Evolutionary conservation across 2,329 filamentous ascomycete species (phyloP), one percentile per base, ranked within the genome.

Genomic region (Aaosphaeria arxii): DNA sequence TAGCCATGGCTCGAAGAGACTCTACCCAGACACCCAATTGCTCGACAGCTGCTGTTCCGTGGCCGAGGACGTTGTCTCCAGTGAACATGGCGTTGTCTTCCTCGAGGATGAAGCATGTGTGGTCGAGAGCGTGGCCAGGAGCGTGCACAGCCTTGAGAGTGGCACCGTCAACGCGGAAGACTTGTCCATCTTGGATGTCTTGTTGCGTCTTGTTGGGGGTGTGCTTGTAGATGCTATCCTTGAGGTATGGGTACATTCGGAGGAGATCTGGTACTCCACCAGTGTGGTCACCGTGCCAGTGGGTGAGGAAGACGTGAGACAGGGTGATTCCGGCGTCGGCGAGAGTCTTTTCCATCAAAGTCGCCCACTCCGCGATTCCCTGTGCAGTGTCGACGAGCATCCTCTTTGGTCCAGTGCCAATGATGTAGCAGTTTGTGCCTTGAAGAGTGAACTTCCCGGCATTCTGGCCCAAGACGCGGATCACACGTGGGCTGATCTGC

Each of bases 261-360:
- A 75, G 11, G 1, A 75, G 61, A 48, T 74, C 71, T 1, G 69
- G 66, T 4, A 74, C 70, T 1, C 73, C 73, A 2, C 70, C 71
- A 2, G 71, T 70, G 45, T 76, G 73, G 49, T 76, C 73, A 4
- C 71, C 69, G 49, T 75, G 73, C 71, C 71, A 76, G 49, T 76
- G 73, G 0, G 73, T 73, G 4, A 75, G 52, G 1, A 75, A 55
- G 3, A 77, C 66, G 46, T 77, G 71, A 0, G 72, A 74, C 0
- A 81, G 46, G 0, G 48, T 45, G 39, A 75, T 60, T 2, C 50
- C 43, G 0, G 40, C 35, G 2, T 61, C 46, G 1, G 47, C 30
- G 1, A 79, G 63, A 0, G 61, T 69, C 1, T 50, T 50, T 1
- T 52, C 40, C 11, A 79, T 58, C 5, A 72, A 42, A 0, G 65